Evolutionary conservation across 2,329 filamentous ascomycete genomes (phyloP).

Genomic region (Ophiostoma sp.): DNA sequence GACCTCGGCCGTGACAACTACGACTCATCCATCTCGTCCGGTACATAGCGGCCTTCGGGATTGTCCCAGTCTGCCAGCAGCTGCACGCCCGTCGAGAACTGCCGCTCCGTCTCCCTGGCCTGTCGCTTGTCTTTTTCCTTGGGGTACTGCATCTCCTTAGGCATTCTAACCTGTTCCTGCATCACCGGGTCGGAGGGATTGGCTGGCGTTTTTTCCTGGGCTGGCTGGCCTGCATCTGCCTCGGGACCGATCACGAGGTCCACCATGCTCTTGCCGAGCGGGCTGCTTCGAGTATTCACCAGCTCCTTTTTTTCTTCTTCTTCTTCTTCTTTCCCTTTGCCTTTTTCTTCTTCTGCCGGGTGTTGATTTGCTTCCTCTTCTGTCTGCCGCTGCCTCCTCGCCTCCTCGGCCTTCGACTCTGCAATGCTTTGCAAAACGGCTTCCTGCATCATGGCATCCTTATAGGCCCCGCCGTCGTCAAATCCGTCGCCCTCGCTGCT

Average conservation of each 20-base stretch:
- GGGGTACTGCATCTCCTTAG: constrained; percentile 5
- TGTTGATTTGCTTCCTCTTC: not conserved
- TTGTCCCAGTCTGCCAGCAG: constrained; percentile 28
- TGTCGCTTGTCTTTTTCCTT: not conserved
- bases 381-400: not conserved
- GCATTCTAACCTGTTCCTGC: not conserved
- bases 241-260: constrained; percentile 5
- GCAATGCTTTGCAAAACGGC: not conserved
- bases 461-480: not conserved
- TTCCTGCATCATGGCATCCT: not conserved
- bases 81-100: constrained; percentile 10
- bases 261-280: not conserved
- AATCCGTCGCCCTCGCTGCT: not conserved
- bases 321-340: not conserved
- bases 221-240: not conserved
- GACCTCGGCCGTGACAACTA: not conserved
- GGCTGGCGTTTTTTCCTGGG: not conserved
- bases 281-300: not conserved
- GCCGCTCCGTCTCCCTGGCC: not conserved
- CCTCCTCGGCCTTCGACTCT: not conserved
- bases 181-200: not conserved
- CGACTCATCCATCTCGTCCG: constrained; percentile 12
- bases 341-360: not conserved
- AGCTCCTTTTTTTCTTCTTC: not conserved
- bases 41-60: constrained; percentile 26